Base-by-base conservation (phyloP, 2,329 filamentous ascomycete species). In the Aspergillus sp. region DNA sequence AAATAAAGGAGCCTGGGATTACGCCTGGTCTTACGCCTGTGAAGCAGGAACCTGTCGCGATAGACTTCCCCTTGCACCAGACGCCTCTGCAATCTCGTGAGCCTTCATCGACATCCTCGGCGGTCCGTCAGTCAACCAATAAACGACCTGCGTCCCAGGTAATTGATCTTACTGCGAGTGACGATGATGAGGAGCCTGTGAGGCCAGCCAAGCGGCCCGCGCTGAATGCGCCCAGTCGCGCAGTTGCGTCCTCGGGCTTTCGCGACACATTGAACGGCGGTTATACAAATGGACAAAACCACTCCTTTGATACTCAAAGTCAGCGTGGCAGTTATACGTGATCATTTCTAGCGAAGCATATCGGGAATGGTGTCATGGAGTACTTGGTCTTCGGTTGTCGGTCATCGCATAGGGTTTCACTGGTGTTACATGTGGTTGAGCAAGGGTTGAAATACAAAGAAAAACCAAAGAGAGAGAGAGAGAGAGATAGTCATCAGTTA, bases 101-200 rank as follows among this genome's bases (percentile, higher is more conserved):
- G 49, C 56, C 65, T 43, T 71, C 70, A 9, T 62, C 63, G 3
- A 59, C 63, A 8, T 64, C 69, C 43, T 70, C 70, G 10, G 60
- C 56, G 33, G 53, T 52, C 43, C 58, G 60, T 29, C 47, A 54
- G 32, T 66, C 66, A 30, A 67, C 62, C 39, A 70, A 64, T 40
- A 79, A 79, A 55, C 64, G 75, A 47, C 59, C 73, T 9, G 68
- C 68, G 29, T 61, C 70, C 12, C 65, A 70, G 50, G 68, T 79
- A n/a, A 78, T 79, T 50, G 76, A 79, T 53, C 62, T 79, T 36
- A 79, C 75, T 3, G 66, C 69, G 9, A 78, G 73, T 54, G 75
- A 74, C 42, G 69, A 73, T 45, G 69, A 71, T 10, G 73, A 78
- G 38, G 71, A 73, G 35, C 63, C 72, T n/a, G 49, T 53, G 27